phyloP scores from a whole-genome alignment of 805 yeast genomes.

The Starmerella sp. region DNA sequence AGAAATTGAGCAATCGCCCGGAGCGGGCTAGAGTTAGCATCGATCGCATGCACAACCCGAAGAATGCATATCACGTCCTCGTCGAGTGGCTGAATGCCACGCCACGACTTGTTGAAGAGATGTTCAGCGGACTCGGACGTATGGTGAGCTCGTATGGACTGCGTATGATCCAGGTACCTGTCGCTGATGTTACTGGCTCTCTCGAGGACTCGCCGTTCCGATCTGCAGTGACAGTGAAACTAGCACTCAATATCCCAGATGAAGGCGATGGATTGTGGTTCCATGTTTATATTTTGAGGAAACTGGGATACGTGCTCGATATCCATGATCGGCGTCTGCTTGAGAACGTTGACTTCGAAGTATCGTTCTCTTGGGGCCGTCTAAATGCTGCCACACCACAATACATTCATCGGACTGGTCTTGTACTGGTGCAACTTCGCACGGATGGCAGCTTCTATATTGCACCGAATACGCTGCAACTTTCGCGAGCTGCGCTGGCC shows the following conservation, averaged over 20 bases:
- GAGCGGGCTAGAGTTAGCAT: constrained; percentile 77
- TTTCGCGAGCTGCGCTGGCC: constrained; percentile 39
- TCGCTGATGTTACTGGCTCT: constrained; percentile 70
- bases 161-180: constrained; percentile 74
- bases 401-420: constrained; percentile 81
- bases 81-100: constrained; percentile 91
- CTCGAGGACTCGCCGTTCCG: constrained; percentile 79
- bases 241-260: constrained; percentile 46
- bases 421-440: constrained; percentile 76
- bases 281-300: constrained; percentile 61
- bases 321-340: constrained; percentile 43
- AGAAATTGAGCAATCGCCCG: constrained; percentile 56
- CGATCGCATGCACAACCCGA: constrained; percentile 87
- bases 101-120: constrained; percentile 70
- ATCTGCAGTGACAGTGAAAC: constrained; percentile 58
- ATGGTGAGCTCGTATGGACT: constrained; percentile 79
- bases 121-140: constrained; percentile 65
- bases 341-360: constrained; percentile 46
- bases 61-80: constrained; percentile 83
- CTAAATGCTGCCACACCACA: constrained; percentile 45
- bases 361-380: constrained; percentile 78
- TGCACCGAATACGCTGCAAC: constrained; percentile 79
- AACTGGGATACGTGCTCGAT: constrained; percentile 68
- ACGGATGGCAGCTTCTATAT: constrained; percentile 66
- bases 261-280: constrained; percentile 39